Percentiles rank a stretch among this genome's conserved stretches.
These are phyloP conservation scores for Triticum turgidum DNA, from an alignment of 176 grass and related monocot species.

Conservation along the genomic window DNA sequence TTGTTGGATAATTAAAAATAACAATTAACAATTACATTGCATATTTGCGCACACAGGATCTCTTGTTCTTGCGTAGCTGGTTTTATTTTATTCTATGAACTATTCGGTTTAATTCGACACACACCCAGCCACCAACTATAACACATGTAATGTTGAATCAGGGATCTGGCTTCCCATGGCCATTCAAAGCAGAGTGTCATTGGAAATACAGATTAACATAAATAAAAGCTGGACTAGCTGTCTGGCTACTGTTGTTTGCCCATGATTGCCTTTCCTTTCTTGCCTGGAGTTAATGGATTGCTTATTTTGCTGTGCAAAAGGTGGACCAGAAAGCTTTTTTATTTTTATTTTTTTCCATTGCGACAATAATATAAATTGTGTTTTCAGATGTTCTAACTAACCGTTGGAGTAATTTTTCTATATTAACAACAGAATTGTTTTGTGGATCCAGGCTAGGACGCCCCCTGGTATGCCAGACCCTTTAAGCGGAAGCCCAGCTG, in stretches of 20 bases:
- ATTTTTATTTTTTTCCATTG: neutral
- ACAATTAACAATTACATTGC: neutral
- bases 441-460: constrained; percentile 46
- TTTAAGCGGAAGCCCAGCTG: constrained; percentile 52
- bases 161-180: neutral
- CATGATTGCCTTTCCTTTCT: neutral
- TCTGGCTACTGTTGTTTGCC: constrained; percentile 12
- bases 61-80: neutral
- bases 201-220: neutral
- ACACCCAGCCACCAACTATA: neutral
- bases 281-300: constrained; percentile 25
- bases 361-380: neutral
- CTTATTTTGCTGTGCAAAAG: constrained; percentile 24
- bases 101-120: neutral
- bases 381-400: constrained; percentile 28
- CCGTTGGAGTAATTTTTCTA: neutral
- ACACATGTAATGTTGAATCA: neutral
- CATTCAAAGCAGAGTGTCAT: neutral
- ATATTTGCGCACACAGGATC: neutral
- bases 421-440: neutral
- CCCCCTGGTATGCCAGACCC: constrained; percentile 36
- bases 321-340: neutral
- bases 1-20: neutral
- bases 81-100: constrained; percentile 11
- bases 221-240: neutral